phyloP scores from a whole-genome alignment of 139 green algal genomes.

The Tetraselmis chui region DNA sequence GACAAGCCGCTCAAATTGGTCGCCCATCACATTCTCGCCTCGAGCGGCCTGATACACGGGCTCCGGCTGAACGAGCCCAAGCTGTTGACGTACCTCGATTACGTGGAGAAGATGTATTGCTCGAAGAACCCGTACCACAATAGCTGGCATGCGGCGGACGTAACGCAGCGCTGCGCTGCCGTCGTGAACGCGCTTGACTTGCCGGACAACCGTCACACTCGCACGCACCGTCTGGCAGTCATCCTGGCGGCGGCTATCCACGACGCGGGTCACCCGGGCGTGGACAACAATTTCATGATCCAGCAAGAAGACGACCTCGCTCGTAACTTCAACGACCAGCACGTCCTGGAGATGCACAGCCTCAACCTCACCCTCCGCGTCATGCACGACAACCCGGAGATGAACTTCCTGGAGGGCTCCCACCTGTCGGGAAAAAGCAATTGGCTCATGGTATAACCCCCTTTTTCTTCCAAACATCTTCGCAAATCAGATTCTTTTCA shows the following conservation, averaged over 20 bases:
- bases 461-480: too few relatives aligned
- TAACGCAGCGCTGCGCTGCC: neutral
- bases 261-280: conserved; percentile 26
- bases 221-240: neutral
- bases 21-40: too few relatives aligned
- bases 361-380: neutral
- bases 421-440: neutral
- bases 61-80: neutral
- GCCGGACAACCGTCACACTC: neutral
- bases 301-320: conserved; percentile 26
- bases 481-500: too few relatives aligned
- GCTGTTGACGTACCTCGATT: neutral
- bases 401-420: conserved; percentile 9
- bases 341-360: conserved; percentile 32
- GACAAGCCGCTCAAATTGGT: too few relatives aligned
- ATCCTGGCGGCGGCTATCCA: neutral
- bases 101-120: neutral
- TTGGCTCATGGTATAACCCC: neutral
- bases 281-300: conserved; percentile 48
- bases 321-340: conserved; percentile 45
- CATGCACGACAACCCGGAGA: conserved; percentile 11
- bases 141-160: neutral
- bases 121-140: neutral
- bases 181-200: neutral
- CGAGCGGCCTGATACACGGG: too few relatives aligned